Percentiles rank a stretch among this genome's conserved stretches.
Evolutionary conservation across 352 stramenopile species (phyloP).

Genomic region (Phytopythium oedochilum): DNA sequence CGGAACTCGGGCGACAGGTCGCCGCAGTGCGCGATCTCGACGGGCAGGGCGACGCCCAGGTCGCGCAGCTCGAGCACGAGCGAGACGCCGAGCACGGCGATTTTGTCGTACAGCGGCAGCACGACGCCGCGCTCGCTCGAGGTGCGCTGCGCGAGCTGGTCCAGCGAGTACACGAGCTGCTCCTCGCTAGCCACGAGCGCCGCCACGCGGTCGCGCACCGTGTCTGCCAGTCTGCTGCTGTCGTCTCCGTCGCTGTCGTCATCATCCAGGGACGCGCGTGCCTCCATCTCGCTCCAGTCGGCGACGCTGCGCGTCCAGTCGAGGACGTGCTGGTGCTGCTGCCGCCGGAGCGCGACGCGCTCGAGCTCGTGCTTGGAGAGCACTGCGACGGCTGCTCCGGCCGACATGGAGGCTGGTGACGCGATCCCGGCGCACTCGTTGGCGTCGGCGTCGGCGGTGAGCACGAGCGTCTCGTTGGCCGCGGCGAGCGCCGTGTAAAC

Average conservation of each 20-base stretch:
- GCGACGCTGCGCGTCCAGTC: not conserved
- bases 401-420: not conserved
- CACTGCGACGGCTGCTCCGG: not conserved
- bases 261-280: too few relatives aligned
- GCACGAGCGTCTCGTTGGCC: not conserved
- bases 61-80: conserved; percentile 35
- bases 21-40: conserved; percentile 61
- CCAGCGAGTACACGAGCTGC: conserved; percentile 22
- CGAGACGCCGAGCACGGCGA: conserved; percentile 5
- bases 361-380: not conserved
- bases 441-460: not conserved
- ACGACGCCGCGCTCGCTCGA: conserved; percentile 10
- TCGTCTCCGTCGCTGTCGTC: too few relatives aligned
- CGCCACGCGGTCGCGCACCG: conserved; percentile 13
- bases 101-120: conserved; percentile 4
- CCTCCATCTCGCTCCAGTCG: not conserved
- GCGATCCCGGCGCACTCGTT: not conserved
- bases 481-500: not conserved
- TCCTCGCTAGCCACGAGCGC: conserved; percentile 22
- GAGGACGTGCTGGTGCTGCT: not conserved
- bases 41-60: conserved; percentile 42
- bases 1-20: conserved; percentile 40
- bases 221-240: not conserved
- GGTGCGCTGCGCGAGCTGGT: conserved; percentile 21
- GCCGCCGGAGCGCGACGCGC: not conserved